Evolutionary conservation across 768 basidiomycete genomes (phyloP).

Genomic region (Lentinula guzmanii): DNA sequence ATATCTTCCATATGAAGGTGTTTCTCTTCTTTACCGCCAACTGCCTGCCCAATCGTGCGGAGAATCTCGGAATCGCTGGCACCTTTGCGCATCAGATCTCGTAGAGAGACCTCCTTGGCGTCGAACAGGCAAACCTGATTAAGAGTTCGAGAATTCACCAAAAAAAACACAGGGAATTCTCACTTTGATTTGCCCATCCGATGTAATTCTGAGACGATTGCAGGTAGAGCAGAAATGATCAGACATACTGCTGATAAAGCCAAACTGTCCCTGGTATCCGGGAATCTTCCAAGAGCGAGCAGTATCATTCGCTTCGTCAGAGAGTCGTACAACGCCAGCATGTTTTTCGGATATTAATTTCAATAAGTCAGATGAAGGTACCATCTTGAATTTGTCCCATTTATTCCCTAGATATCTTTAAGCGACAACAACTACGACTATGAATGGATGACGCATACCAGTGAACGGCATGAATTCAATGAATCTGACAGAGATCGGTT

Average conservation of each 20-base stretch:
- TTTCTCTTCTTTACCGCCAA: slow-evolving; percentile 68
- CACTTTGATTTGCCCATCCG: slow-evolving; percentile 88
- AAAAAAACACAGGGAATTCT: slow-evolving; percentile 3
- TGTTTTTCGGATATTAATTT: slow-evolving; percentile 39
- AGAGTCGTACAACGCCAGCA: slow-evolving; percentile 46
- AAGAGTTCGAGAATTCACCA: background rate
- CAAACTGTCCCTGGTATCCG: slow-evolving; percentile 63
- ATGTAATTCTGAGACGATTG: slow-evolving; percentile 80
- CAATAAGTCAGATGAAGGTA: slow-evolving; percentile 66
- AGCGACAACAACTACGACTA: slow-evolving; percentile 1
- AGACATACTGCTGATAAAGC: slow-evolving; percentile 93
- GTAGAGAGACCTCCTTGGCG: slow-evolving; percentile 74
- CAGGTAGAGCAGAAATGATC: slow-evolving; percentile 88
- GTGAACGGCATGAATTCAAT: slow-evolving; percentile 96
- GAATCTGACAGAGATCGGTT: slow-evolving; percentile 67
- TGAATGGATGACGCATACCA: slow-evolving; percentile 34
- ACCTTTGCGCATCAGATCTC: slow-evolving; percentile 65
- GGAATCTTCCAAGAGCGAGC: slow-evolving; percentile 75
- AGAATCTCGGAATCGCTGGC: slow-evolving; percentile 60
- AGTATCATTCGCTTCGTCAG: slow-evolving; percentile 75
- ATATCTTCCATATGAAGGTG: slow-evolving; percentile 83
- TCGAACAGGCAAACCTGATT: slow-evolving; percentile 85
- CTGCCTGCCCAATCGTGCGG: slow-evolving; percentile 54
- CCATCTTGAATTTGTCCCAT: slow-evolving; percentile 80
- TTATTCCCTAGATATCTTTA: slow-evolving; percentile 56